Percentiles rank a stretch among this genome's conserved stretches.
Conservation (phyloP, 1,139 yeast genomes). For the Geotrichum histeridarum region DNA sequence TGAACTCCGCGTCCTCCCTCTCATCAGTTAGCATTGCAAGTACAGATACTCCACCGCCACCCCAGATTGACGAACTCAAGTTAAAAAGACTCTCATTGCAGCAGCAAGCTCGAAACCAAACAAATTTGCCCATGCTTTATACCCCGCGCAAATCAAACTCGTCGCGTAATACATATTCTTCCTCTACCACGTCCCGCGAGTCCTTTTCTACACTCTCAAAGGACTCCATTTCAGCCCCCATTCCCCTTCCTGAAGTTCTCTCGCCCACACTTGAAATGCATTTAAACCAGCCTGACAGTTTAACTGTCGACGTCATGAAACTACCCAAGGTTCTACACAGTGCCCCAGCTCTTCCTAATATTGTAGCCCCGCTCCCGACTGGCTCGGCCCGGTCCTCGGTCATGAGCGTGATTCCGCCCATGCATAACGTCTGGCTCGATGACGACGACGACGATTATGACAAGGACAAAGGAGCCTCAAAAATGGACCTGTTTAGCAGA, state of each 20-base stretch:
- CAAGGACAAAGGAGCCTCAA: neutral
- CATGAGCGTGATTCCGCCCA: constrained; percentile 11
- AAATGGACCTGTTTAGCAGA: constrained; percentile 3
- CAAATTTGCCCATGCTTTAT: too few species aligned
- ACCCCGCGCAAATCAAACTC: too few species aligned
- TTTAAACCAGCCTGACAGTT: constrained; percentile 4
- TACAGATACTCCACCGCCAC: too few species aligned
- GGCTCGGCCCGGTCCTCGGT: constrained; percentile 8
- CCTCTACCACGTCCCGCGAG: neutral
- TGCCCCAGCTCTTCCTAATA: neutral
- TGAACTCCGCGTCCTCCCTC: too few species aligned
- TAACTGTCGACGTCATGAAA: constrained; percentile 16
- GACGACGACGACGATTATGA: constrained; percentile 18
- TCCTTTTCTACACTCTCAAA: neutral
- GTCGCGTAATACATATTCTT: neutral
- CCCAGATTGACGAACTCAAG: too few species aligned
- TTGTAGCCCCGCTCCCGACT: neutral
- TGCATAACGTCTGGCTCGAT: constrained; percentile 18
- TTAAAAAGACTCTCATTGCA: too few species aligned
- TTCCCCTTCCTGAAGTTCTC: neutral
- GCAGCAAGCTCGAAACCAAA: too few species aligned
- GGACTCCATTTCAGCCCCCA: neutral
- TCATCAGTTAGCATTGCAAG: too few species aligned
- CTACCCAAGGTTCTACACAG: constrained; percentile 9
- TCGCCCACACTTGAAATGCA: neutral